phyloP scores from a whole-genome alignment of 2,329 filamentous ascomycete species.

The Byssoonygena ceratinophila region DNA sequence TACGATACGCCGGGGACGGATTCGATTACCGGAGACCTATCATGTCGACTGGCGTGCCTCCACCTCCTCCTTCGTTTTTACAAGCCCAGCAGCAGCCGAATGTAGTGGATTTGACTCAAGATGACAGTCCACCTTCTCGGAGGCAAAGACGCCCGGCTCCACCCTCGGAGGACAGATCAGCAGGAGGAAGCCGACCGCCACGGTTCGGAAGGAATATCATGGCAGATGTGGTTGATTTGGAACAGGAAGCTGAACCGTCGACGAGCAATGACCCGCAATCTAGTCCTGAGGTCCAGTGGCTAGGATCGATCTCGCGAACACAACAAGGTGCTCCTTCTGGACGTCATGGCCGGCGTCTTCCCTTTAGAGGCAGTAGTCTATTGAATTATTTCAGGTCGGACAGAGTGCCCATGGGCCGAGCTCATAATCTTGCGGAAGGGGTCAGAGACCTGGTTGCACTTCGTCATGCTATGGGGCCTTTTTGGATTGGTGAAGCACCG shows the following conservation, averaged over 20 bases:
- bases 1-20: conserved; percentile 43
- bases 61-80: conserved; percentile 15
- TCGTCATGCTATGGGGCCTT: conserved; percentile 16
- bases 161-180: not conserved
- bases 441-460: conserved; percentile 14
- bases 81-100: conserved; percentile 20
- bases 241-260: conserved; percentile 24
- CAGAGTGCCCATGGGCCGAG: not conserved
- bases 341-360: not conserved
- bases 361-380: conserved; percentile 10
- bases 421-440: not conserved
- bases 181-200: conserved; percentile 22
- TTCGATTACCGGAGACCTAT: conserved; percentile 45
- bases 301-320: conserved; percentile 20
- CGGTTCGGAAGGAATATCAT: conserved; percentile 32
- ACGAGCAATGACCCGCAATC: conserved; percentile 18
- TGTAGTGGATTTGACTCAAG: conserved; percentile 41
- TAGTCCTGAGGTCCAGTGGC: conserved; percentile 44
- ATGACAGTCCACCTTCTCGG: conserved; percentile 25
- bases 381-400: conserved; percentile 15
- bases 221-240: conserved; percentile 32
- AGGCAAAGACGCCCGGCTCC: conserved; percentile 11
- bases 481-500: conserved; percentile 21
- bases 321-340: not conserved
- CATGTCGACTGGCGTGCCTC: conserved; percentile 31